These are phyloP conservation scores for Termitomyces sp. DNA, from an alignment of 768 basidiomycete species.

Conservation along the genomic window DNA sequence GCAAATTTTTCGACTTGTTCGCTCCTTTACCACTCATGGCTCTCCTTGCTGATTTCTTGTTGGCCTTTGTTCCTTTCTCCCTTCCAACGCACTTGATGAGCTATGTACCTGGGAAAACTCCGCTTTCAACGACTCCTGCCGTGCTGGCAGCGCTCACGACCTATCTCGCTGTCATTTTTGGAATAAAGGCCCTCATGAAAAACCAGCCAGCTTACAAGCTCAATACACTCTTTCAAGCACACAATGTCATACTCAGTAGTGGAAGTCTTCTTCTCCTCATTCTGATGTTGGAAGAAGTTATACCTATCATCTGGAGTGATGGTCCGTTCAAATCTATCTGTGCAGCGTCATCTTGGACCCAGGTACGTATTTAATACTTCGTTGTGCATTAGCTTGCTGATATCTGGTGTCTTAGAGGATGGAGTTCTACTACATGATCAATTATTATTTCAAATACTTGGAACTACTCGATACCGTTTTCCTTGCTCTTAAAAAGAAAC, in stretches of 20 bases:
- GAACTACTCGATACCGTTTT: conserved; percentile 97
- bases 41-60: conserved; percentile 68
- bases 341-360: conserved; percentile 73
- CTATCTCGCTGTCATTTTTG: conserved; percentile 89
- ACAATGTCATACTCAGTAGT: conserved; percentile 83
- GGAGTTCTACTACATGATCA: conserved; percentile 97
- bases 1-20: conserved; percentile 16
- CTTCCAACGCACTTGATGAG: conserved; percentile 52
- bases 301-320: conserved; percentile 70
- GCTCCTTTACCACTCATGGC: conserved; percentile 42
- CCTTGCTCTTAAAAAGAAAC: conserved; percentile 97
- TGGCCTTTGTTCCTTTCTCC: conserved; percentile 50
- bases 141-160: conserved; percentile 66
- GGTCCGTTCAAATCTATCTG: conserved; percentile 80
- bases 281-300: conserved; percentile 90
- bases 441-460: conserved; percentile 98
- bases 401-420: conserved; percentile 52
- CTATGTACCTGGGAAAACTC: conserved; percentile 73
- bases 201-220: conserved; percentile 68
- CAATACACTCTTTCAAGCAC: conserved; percentile 78
- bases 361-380: conserved; percentile 46
- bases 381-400: conserved; percentile 3
- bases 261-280: conserved; percentile 82
- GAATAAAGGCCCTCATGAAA: conserved; percentile 81
- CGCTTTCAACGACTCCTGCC: conserved; percentile 74